phyloP scores from a whole-genome alignment of 305 asterid genomes.

The Rubia peregrina region DNA sequence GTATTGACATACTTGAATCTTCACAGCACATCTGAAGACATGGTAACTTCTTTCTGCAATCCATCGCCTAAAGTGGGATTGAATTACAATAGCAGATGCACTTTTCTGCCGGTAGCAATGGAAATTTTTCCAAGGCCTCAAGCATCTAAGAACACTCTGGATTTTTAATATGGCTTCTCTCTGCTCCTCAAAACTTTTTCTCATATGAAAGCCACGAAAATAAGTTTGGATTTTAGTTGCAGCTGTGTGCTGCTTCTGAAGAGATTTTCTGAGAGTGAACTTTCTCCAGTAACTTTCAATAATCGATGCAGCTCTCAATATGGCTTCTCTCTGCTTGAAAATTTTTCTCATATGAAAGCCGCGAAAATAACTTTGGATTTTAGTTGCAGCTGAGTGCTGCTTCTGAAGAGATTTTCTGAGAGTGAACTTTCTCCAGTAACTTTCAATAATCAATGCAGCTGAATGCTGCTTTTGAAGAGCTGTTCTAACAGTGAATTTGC shows the following conservation, averaged over 20 bases:
- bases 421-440: constrained; percentile 41
- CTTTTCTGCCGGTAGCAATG: constrained; percentile 35
- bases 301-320: constrained; percentile 21
- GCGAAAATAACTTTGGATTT: constrained; percentile 65
- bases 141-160: constrained; percentile 47
- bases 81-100: constrained; percentile 47
- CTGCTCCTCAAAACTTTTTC: constrained; percentile 36
- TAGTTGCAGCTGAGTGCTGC: constrained; percentile 56
- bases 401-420: constrained; percentile 25
- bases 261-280: constrained; percentile 27
- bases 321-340: constrained; percentile 43
- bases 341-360: constrained; percentile 49
- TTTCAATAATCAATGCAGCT: constrained; percentile 50
- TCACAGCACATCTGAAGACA: constrained; percentile 30
- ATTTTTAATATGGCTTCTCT: constrained; percentile 43
- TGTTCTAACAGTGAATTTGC: constrained; percentile 27
- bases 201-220: constrained; percentile 52
- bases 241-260: constrained; percentile 39
- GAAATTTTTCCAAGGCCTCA: constrained; percentile 34
- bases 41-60: constrained; percentile 41
- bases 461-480: constrained; percentile 30
- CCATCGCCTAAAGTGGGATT: constrained; percentile 69
- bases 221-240: constrained; percentile 70
- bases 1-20: constrained; percentile 53
- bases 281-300: constrained; percentile 53